These are phyloP conservation scores for Populus hybrid DNA, from an alignment of 441 rosid genomes.

Conservation along the genomic window DNA sequence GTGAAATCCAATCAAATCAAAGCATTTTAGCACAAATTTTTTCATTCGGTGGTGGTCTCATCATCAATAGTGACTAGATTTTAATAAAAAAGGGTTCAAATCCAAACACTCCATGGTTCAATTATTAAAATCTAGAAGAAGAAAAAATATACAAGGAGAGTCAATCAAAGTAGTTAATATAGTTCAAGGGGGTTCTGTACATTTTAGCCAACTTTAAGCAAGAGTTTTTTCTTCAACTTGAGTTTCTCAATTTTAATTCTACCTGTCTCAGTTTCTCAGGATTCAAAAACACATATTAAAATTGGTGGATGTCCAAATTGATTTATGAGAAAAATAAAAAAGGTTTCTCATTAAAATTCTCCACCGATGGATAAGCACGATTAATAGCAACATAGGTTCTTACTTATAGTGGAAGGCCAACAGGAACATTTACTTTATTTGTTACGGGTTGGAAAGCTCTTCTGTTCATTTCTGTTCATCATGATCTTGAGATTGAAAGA, in stretches of 20 bases:
- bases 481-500: conserved; percentile 14
- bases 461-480: conserved; percentile 25
- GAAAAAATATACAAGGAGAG: no score
- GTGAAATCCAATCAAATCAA: no score
- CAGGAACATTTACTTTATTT: conserved; percentile 20
- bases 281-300: background rate
- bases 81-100: no score
- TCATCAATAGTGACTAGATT: no score
- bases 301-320: no score
- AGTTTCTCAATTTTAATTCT: background rate
- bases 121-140: no score
- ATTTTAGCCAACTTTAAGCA: background rate
- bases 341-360: background rate
- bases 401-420: conserved; percentile 29
- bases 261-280: background rate
- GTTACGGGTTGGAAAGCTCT: conserved; percentile 40
- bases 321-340: background rate
- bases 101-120: no score
- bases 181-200: background rate
- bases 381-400: background rate
- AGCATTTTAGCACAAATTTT: no score
- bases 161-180: background rate
- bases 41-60: no score
- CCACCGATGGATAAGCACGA: background rate
- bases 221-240: background rate